Percentiles rank a stretch among this genome's conserved stretches.
Conservation (phyloP, 2,329 filamentous ascomycete species). For the Stagonosporopsis rhizophila region DNA sequence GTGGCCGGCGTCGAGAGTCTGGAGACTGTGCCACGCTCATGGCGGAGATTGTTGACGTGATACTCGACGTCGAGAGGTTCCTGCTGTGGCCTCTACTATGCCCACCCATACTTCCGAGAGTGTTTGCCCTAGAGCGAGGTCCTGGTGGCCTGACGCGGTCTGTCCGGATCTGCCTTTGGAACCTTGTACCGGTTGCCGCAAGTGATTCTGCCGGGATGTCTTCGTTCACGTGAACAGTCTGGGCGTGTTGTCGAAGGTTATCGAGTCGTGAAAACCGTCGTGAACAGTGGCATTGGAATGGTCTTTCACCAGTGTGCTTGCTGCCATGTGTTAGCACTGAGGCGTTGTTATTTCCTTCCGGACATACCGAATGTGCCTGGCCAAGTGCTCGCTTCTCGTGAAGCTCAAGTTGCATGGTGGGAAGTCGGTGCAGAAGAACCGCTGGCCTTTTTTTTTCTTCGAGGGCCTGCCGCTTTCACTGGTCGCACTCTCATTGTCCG, state of each 20-base stretch:
- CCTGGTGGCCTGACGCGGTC: constrained; percentile 80
- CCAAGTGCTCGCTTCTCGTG: constrained; percentile 92
- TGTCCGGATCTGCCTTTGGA: constrained; percentile 89
- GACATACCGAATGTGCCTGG: constrained; percentile 85
- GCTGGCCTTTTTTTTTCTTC: constrained; percentile 96
- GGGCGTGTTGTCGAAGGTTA: constrained; percentile 94
- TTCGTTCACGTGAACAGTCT: constrained; percentile 97
- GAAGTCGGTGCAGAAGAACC: constrained; percentile 95
- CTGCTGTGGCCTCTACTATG: constrained; percentile 79
- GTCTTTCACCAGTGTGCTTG: constrained; percentile 96
- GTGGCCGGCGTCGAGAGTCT: constrained; percentile 72
- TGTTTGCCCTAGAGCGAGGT: constrained; percentile 77
- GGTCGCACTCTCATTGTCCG: constrained; percentile 58
- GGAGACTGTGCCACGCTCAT: constrained; percentile 60
- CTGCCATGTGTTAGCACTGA: constrained; percentile 56
- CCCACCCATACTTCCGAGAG: constrained; percentile 73
- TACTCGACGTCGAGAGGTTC: constrained; percentile 88
- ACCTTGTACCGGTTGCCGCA: constrained; percentile 88
- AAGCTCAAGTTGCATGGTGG: constrained; percentile 95
- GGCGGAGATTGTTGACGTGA: constrained; percentile 75
- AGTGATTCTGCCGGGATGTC: constrained; percentile 94
- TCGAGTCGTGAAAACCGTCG: constrained; percentile 92
- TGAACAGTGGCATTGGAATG: constrained; percentile 95
- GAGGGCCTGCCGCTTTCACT: constrained; percentile 73
- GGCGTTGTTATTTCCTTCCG: constrained; percentile 1